Evolutionary conservation across 331 rosid species (phyloP), one percentile per base, ranked within the genome.

Genomic region (Arachis monticola): DNA sequence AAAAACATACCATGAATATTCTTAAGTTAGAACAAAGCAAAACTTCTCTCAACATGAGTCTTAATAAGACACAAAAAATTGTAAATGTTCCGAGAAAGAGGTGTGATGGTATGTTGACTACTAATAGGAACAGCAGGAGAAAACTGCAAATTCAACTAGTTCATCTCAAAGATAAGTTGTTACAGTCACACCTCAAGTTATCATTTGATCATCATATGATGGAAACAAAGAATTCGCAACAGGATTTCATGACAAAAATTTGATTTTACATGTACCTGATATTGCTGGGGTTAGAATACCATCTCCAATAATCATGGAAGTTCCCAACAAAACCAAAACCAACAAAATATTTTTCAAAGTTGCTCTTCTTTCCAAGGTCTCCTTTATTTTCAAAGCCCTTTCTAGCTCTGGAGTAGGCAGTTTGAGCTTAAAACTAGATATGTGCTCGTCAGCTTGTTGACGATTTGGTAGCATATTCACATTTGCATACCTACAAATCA

Each of bases 251-350:
- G 40, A 40, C 69, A 59, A 46, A 52, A 68, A 31, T 38, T 11
- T 32, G 65, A 9, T 53, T 62, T 74, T 56, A 46, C 53, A 63
- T 22, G 80, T 77, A 94, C 99, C 99, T 87, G 99, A 94, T 69
- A 94, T 90, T 51, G 97, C 97, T 10, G 99, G 96, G 70, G 99
- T 94, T 56, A 94, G 85, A 81, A 94, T 94, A 56, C 99, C 99
- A 76, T 92, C 99, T 75, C 97, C 99, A 82, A 94, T 94, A 80
- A 92, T 75, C 99, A 92, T 85, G 74, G 99, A 94, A 80, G 99
- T 92, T 73, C 97, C 99, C 84, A 89, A 76, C 63, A 94, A 89
- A 86, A 94, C 97, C 77, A 90, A 79, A 84, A 94, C 83, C 80
- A 94, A 76, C 78, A 94, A 82, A 67, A 85, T n/a, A 41, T 86